Conservation (phyloP, 164 flowering plant genomes). For the Aristolochia fimbriata region DNA sequence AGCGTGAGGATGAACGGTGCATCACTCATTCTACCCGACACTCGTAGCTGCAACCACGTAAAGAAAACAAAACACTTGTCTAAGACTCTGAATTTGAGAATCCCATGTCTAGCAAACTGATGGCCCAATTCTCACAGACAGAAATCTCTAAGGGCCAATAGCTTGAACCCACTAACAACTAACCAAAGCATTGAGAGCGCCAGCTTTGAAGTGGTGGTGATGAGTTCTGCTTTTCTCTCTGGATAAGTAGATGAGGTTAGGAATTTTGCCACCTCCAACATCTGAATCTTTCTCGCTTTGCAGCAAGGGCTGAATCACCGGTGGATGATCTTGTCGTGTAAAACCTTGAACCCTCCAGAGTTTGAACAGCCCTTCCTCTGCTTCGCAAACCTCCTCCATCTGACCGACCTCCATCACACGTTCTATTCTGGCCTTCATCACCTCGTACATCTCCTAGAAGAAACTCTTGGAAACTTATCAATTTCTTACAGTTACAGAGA, state of each 20-base stretch:
- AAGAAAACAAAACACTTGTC: not conserved
- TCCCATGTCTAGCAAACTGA: too few relatives aligned
- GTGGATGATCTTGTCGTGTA: constrained; percentile 29
- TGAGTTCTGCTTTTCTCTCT: constrained; percentile 48
- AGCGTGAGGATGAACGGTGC: constrained; percentile 47
- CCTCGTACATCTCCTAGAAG: constrained; percentile 23
- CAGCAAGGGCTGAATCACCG: constrained; percentile 45
- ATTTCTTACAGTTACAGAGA: too few relatives aligned
- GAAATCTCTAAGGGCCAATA: too few relatives aligned
- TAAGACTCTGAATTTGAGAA: too few relatives aligned
- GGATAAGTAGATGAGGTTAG: constrained; percentile 67
- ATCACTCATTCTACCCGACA: constrained; percentile 46
- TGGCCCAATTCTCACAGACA: too few relatives aligned
- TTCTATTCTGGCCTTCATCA: constrained; percentile 28
- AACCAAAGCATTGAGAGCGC: constrained; percentile 81
- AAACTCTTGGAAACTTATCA: not conserved
- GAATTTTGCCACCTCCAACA: constrained; percentile 31
- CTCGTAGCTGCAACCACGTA: constrained; percentile 36
- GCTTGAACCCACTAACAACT: too few relatives aligned
- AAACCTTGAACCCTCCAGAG: constrained; percentile 23
- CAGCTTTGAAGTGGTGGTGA: constrained; percentile 77
- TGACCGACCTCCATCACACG: constrained; percentile 16
- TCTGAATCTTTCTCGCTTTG: constrained; percentile 42
- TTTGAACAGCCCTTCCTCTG: constrained; percentile 16
- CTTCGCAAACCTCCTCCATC: constrained; percentile 11